A percentile compares a stretch with the other conserved stretches of the same genome.
Evolutionary conservation across 2,329 filamentous ascomycete species (phyloP).

Genomic region (Hyphodiscus sp.): DNA sequence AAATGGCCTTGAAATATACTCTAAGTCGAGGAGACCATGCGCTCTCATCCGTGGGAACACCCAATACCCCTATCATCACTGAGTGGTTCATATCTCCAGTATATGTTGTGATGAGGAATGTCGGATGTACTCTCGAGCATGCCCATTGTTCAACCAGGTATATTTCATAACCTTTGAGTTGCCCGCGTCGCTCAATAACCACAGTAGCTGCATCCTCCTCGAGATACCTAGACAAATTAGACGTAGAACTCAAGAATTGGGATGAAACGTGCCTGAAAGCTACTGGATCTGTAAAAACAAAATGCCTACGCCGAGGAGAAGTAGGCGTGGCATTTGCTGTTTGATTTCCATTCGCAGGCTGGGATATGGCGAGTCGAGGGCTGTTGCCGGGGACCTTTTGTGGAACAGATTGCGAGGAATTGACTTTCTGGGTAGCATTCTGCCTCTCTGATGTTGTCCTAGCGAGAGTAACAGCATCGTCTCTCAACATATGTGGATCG

Average conservation of each 20-base stretch:
- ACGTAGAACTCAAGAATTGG: not conserved
- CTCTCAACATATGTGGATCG: conserved; percentile 27
- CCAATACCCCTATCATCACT: conserved; percentile 73
- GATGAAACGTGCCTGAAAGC: conserved; percentile 43
- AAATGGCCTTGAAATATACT: conserved; percentile 79
- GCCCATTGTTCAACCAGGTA: conserved; percentile 98
- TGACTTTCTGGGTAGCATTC: conserved; percentile 8
- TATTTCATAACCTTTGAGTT: conserved; percentile 78
- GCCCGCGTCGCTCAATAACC: conserved; percentile 64
- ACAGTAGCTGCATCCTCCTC: conserved; percentile 75
- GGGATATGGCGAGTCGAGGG: conserved; percentile 4
- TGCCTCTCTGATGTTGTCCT: conserved; percentile 21
- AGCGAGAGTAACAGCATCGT: conserved; percentile 25
- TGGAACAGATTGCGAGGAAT: conserved; percentile 6
- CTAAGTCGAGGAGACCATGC: conserved; percentile 74
- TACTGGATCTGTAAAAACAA: conserved; percentile 60
- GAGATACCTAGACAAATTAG: conserved; percentile 52
- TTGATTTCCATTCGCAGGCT: not conserved
- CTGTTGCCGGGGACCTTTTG: not conserved
- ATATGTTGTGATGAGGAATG: conserved; percentile 86
- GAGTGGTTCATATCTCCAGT: conserved; percentile 78
- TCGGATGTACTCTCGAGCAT: conserved; percentile 83
- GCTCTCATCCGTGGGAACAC: conserved; percentile 72
- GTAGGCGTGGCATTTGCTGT: conserved; percentile 19
- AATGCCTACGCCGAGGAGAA: conserved; percentile 40